Evolutionary conservation across 139 green algal genomes (phyloP).

Genomic region (Tetradesmus lagerheimii): DNA sequence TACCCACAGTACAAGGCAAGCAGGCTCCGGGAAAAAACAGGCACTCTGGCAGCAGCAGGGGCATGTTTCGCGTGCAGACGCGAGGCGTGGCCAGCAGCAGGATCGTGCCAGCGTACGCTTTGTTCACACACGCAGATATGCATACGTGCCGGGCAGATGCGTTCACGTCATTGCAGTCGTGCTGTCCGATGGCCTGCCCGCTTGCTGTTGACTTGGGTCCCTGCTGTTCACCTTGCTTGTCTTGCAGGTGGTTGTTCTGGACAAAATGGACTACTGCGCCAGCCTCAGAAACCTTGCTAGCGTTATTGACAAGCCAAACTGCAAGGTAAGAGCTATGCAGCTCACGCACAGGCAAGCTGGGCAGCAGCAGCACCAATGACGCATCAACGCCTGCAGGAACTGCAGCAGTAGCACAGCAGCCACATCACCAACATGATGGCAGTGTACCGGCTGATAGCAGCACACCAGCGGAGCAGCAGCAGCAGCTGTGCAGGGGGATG

Average conservation of each 20-base stretch:
- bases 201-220: background rate
- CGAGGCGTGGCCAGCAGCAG: background rate
- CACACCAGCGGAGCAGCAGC: too few relatives aligned
- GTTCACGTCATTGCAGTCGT: background rate
- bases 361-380: constrained; percentile 8
- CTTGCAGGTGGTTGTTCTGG: background rate
- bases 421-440: background rate
- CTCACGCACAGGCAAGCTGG: background rate
- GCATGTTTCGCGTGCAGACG: background rate
- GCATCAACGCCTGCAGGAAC: background rate
- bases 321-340: constrained; percentile 73
- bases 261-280: constrained; percentile 94
- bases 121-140: background rate
- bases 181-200: background rate
- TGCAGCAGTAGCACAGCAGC: background rate
- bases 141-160: background rate
- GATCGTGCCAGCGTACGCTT: background rate
- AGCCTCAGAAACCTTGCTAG: constrained; percentile 85
- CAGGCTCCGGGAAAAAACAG: background rate
- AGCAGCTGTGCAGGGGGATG: too few relatives aligned
- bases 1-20: constrained; percentile 93
- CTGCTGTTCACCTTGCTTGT: background rate
- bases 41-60: background rate
- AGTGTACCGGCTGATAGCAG: background rate
- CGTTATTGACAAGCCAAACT: constrained; percentile 78